phyloP scores from a whole-genome alignment of 306 rosid species.

The Rosa rugosa region DNA sequence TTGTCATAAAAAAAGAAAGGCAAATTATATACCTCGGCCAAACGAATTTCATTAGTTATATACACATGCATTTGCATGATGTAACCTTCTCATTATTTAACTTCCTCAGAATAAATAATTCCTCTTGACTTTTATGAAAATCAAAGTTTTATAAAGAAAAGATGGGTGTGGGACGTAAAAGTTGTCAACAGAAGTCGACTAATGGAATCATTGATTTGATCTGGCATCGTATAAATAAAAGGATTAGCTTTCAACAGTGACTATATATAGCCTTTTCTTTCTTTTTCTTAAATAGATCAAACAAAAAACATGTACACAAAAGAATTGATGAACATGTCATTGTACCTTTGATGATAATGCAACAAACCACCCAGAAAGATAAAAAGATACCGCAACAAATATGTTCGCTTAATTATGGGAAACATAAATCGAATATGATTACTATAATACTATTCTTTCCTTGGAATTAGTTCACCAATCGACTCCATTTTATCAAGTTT shows the following conservation, averaged over 20 bases:
- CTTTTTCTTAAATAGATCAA: background rate
- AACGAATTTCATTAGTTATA: background rate
- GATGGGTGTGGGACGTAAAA: background rate
- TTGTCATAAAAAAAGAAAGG: background rate
- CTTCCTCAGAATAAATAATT: background rate
- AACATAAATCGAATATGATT: background rate
- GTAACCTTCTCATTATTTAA: background rate
- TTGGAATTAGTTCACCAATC: no score
- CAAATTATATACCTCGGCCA: background rate
- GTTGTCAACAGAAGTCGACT: background rate
- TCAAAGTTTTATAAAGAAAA: background rate
- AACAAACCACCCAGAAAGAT: background rate
- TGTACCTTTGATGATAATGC: background rate
- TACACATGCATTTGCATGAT: constrained; percentile 3
- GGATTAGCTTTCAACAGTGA: background rate
- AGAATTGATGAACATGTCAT: background rate
- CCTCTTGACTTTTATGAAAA: background rate
- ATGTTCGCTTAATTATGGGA: background rate
- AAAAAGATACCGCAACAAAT: background rate
- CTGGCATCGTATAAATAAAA: background rate
- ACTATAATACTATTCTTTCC: no score
- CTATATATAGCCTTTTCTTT: background rate
- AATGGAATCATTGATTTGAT: background rate
- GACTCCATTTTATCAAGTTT: background rate
- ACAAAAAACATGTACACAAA: background rate